Evolutionary conservation across 768 basidiomycete genomes (phyloP).

Genomic region (Strobilomyces confusus): DNA sequence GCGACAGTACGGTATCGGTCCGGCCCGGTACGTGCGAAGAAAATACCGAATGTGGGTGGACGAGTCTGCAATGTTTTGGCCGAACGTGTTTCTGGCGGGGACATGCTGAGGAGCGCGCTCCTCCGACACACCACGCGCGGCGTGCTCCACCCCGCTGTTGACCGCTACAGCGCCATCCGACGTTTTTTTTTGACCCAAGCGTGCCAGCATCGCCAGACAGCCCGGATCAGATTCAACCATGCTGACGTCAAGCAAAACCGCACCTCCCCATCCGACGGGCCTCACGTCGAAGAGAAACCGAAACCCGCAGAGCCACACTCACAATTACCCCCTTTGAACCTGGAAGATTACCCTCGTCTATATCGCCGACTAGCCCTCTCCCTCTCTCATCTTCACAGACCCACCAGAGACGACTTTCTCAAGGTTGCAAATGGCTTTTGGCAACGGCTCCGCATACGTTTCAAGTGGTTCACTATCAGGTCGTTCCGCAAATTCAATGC

Average conservation of each 20-base stretch:
- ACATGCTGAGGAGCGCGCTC: conserved; percentile 17
- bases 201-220: not conserved
- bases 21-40: too few species aligned
- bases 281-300: conserved; percentile 8
- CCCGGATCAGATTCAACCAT: conserved; percentile 12
- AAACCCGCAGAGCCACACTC: conserved; percentile 7
- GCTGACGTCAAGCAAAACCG: conserved; percentile 10
- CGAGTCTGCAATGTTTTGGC: too few species aligned
- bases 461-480: conserved; percentile 96
- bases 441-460: conserved; percentile 83
- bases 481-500: conserved; percentile 94
- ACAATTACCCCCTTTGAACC: conserved; percentile 32
- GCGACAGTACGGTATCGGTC: too few species aligned
- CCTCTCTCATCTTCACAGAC: conserved; percentile 71
- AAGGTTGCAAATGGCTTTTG: conserved; percentile 86
- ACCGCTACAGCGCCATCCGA: conserved; percentile 58
- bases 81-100: too few species aligned
- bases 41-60: too few species aligned
- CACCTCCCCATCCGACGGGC: conserved; percentile 6
- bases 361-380: conserved; percentile 76
- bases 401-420: conserved; percentile 87
- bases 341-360: conserved; percentile 75
- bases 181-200: conserved; percentile 46
- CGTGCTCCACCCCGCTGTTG: conserved; percentile 33
- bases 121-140: conserved; percentile 26